Base-by-base conservation (phyloP, 2,329 filamentous ascomycete species). In the Colletotrichum lentis region DNA sequence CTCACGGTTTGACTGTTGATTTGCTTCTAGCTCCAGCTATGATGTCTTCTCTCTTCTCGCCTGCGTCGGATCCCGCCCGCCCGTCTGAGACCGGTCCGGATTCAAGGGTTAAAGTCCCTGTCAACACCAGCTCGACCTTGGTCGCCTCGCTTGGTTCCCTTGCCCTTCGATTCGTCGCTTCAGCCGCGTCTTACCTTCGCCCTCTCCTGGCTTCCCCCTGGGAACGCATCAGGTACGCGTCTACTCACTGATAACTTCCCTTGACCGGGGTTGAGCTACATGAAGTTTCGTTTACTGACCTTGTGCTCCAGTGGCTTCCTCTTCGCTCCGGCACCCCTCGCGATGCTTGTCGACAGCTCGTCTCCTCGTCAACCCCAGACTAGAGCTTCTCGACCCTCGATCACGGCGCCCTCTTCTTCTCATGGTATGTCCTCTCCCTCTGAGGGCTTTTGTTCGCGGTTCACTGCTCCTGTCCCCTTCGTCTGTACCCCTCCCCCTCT, bases 41-140 rank as follows among this genome's bases (percentile, higher is more conserved):
- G 44, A 50, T 60, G n/a, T 37, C 46, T 58, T 58, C 39, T 64
- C 44, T n/a, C 56, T 58, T 58, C 37, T 64, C 54, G 35, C 55
- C 54, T 64, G 55, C 37, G 46, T 58, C 62, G 55, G 43, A 47
- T 54, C 24, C 37, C 24, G 47, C 59, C 37, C 47, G 46, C 59
- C 55, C 27, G 62, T 52, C 55, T 52, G 55, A 64, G 46, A 49
- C 46, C 39, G 55, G 62, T 60, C 37, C 55, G 43, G 43, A 59
- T 46, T 59, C 56, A 14, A 47, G 56, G 56, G 57, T 60, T 60
- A 31, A 60, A 52, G 46, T 41, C 35, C 57, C 31, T 60, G 44
- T 11, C 11, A 60, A 52, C 46, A 39, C 46, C 57, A 50, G 44
- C 57, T 56, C 53, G 50, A 49, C 56, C 12, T 22, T 49, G 16